Base-by-base conservation (phyloP, 148 eudicot species). In the Camellia granthamiana region DNA sequence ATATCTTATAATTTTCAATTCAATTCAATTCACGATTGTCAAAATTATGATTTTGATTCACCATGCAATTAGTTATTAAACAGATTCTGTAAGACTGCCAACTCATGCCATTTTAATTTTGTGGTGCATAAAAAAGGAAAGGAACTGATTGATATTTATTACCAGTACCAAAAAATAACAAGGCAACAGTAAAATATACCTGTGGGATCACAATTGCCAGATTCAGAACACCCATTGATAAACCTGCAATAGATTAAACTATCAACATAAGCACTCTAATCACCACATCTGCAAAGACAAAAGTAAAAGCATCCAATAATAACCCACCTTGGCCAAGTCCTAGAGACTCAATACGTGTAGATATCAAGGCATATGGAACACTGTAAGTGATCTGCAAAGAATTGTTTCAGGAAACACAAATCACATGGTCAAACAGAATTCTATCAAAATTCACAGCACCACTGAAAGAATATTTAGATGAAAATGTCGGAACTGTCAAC, bases 201-300 rank as follows among this genome's bases (percentile, higher is more conserved):
- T 93, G 97, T 64, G 98, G 99, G 47, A 88, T 62, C 83, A 96
- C 98, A 84, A 96, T 93, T 69, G 99, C 97, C 79, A 96, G 87
- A 87, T 96, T 96, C 64, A 96, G 83, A 54, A 93, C 98, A 72
- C 99, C 99, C 99, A 96, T 93, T 69, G 99, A 96, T 79, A 96
- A 88, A 43, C 99, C 99, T 96, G 88, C 82, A 85, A 52, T 55
- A 56, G 63, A 68, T 75, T 23, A 74, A 85, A 46, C 44, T n/a
- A 71, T 30, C 65, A 62, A 43, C 19, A 63, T 77, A 61, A 44
- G 46, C 63, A 52, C 81, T 61, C 79, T 15, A 62, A 82, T 44
- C 65, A 49, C 76, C 41, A 72, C 23, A 77, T 60, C 68, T 51
- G 44, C 18, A 15, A 63, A 63, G 21, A 52, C 2, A n/a, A 43